These are phyloP conservation scores for Botrytis tulipae DNA, from an alignment of 2,329 filamentous ascomycete species.

Conservation along the genomic window DNA sequence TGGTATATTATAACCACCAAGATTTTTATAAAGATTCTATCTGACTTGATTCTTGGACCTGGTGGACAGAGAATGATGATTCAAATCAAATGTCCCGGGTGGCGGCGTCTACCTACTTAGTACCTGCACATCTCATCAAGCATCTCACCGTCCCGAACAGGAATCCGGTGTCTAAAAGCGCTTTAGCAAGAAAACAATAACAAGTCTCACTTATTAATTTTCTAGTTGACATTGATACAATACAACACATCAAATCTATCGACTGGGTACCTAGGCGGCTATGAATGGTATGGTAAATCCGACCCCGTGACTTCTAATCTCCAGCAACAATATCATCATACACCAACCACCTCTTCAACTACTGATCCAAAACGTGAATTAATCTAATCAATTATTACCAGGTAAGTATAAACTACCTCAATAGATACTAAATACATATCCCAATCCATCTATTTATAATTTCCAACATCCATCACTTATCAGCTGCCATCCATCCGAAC, in stretches of 20 bases:
- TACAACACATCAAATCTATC: neutral
- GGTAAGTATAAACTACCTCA: neutral
- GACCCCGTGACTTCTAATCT: neutral
- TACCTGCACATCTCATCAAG: neutral
- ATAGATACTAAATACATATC: neutral
- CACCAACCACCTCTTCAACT: neutral
- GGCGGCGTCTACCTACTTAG: neutral
- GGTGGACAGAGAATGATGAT: neutral
- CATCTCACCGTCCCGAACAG: neutral
- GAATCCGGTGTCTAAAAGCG: slow-evolving; percentile 1
- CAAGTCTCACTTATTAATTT: neutral
- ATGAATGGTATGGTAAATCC: neutral
- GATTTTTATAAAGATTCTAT: neutral
- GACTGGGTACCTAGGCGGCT: too few relatives aligned
- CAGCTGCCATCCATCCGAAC: neutral
- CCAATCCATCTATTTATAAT: too few relatives aligned
- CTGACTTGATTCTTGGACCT: neutral
- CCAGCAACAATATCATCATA: neutral
- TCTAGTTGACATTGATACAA: neutral
- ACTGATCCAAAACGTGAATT: neutral
- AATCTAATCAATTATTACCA: neutral
- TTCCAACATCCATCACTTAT: neutral
- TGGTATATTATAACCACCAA: neutral
- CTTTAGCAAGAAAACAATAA: neutral
- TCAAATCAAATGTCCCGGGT: neutral